Percentiles rank a stretch among this genome's conserved stretches.
Evolutionary conservation across 768 basidiomycete species (phyloP).

Genomic region (Lentinula sp.): DNA sequence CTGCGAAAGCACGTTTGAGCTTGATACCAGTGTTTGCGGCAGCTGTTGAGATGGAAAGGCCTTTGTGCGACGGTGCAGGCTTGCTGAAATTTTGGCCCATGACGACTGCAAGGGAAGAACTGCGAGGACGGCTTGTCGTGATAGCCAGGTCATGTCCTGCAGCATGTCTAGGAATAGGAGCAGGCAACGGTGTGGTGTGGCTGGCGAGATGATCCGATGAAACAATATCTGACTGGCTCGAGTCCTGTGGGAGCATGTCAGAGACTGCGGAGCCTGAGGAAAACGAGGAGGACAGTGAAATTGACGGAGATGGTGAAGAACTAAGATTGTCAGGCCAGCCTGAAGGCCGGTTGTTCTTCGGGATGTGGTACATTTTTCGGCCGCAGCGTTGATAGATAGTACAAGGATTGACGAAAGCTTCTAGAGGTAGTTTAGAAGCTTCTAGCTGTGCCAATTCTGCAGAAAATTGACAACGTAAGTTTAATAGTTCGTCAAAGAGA

Average conservation of each 20-base stretch:
- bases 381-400: conserved; percentile 1
- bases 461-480: neutral
- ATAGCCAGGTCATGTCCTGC: conserved; percentile 15
- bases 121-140: conserved; percentile 21
- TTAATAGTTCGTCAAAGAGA: neutral
- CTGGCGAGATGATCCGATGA: conserved; percentile 34
- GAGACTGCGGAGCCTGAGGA: conserved; percentile 31
- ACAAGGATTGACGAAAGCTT: conserved; percentile 1
- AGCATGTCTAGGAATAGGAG: conserved; percentile 24
- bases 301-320: conserved; percentile 27
- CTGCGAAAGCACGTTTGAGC: conserved; percentile 54
- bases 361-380: neutral
- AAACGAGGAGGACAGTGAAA: conserved; percentile 39
- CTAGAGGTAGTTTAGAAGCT: conserved; percentile 4
- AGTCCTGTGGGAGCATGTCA: conserved; percentile 31
- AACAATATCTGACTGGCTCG: conserved; percentile 34
- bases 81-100: conserved; percentile 35
- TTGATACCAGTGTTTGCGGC: conserved; percentile 31
- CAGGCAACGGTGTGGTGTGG: conserved; percentile 10
- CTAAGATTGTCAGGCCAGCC: conserved; percentile 23
- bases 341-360: conserved; percentile 2
- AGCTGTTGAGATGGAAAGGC: conserved; percentile 30
- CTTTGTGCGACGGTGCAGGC: conserved; percentile 21
- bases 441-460: conserved; percentile 7
- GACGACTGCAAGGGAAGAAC: conserved; percentile 20